Conservation (phyloP, 2,329 filamentous ascomycete genomes). For the Epicoccum sorghinum region DNA sequence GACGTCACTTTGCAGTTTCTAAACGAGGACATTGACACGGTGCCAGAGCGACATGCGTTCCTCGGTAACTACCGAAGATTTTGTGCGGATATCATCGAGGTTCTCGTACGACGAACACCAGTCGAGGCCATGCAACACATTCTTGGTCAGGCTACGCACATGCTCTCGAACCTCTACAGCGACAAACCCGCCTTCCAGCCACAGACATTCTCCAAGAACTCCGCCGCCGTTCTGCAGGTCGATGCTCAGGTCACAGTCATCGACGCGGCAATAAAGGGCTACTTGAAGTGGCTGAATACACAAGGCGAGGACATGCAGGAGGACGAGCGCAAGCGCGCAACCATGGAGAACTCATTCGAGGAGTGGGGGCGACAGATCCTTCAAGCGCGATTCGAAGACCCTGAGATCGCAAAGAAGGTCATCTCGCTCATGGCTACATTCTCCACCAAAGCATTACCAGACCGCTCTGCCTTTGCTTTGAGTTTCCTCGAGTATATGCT, state of each 20-base stretch:
- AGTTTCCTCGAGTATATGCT: constrained; percentile 91
- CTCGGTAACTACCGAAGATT: constrained; percentile 94
- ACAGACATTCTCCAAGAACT: constrained; percentile 65
- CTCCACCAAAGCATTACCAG: constrained; percentile 79
- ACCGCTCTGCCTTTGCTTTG: constrained; percentile 80
- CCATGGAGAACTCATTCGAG: constrained; percentile 69
- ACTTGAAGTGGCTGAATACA: constrained; percentile 74
- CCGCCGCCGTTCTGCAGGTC: constrained; percentile 74
- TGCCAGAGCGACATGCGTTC: constrained; percentile 93
- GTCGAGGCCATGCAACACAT: constrained; percentile 88
- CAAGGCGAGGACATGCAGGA: constrained; percentile 59
- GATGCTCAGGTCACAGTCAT: constrained; percentile 91
- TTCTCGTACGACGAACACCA: constrained; percentile 79
- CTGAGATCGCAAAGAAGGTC: constrained; percentile 79
- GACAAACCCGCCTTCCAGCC: constrained; percentile 68
- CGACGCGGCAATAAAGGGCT: constrained; percentile 86
- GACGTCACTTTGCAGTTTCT: constrained; percentile 83
- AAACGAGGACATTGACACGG: constrained; percentile 91
- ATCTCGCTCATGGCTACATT: constrained; percentile 84
- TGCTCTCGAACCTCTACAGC: constrained; percentile 77
- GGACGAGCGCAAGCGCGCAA: constrained; percentile 58
- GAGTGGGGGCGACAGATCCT: constrained; percentile 76
- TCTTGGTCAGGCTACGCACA: constrained; percentile 75
- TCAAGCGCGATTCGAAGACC: constrained; percentile 78
- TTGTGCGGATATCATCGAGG: constrained; percentile 84